These are phyloP conservation scores for Saccharomyces pastorianus DNA, from an alignment of 1,139 yeast genomes.

Conservation along the genomic window DNA sequence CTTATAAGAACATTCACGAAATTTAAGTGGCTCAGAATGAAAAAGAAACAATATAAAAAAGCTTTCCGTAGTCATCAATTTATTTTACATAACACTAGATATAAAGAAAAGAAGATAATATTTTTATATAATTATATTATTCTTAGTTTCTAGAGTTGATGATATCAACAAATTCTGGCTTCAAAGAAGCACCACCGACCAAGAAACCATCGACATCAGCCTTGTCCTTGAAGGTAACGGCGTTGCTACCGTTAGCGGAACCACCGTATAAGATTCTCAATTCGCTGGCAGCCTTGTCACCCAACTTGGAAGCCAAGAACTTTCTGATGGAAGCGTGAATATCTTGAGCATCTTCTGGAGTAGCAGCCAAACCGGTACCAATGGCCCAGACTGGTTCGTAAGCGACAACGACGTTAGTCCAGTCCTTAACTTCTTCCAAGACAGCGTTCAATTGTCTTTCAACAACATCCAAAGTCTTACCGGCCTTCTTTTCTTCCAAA, in stretches of 20 bases:
- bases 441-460: slow-evolving; percentile 90
- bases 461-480: slow-evolving; percentile 77
- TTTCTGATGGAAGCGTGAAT: slow-evolving; percentile 86
- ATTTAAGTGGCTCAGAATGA: neutral
- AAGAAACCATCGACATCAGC: slow-evolving; percentile 95
- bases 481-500: slow-evolving; percentile 86
- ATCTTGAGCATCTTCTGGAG: slow-evolving; percentile 94
- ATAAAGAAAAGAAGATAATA: slow-evolving; percentile 4
- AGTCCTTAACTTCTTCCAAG: slow-evolving; percentile 72
- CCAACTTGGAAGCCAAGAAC: slow-evolving; percentile 69
- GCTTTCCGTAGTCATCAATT: neutral
- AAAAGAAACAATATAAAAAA: neutral
- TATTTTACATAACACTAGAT: neutral
- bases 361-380: slow-evolving; percentile 98
- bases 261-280: slow-evolving; percentile 97
- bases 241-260: slow-evolving; percentile 93
- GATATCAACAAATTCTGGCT: slow-evolving; percentile 95
- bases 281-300: slow-evolving; percentile 64
- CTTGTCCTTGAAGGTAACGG: slow-evolving; percentile 83
- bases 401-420: slow-evolving; percentile 90
- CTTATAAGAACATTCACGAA: neutral
- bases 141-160: slow-evolving; percentile 78
- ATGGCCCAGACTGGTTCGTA: slow-evolving; percentile 99
- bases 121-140: neutral
- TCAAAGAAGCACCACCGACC: slow-evolving; percentile 98